Conservation (phyloP, 2,329 filamentous ascomycete species). For the Colletotrichum musicola region DNA sequence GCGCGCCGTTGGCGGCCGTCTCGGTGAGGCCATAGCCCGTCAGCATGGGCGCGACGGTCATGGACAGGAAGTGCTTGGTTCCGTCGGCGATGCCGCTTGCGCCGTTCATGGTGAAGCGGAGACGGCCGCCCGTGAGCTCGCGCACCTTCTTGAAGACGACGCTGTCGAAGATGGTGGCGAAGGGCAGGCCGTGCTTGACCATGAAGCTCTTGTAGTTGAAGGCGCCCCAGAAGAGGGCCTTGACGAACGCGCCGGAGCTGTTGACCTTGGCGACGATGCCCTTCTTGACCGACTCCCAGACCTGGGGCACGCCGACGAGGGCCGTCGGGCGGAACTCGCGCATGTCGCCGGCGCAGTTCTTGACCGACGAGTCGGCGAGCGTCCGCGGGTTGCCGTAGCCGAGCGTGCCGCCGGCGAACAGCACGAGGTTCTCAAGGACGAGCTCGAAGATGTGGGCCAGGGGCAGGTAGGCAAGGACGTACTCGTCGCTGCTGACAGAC, state of each 20-base stretch:
- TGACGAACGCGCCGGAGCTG: slow-evolving; percentile 75
- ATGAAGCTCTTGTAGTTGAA: slow-evolving; percentile 71
- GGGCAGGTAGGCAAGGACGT: slow-evolving; percentile 89
- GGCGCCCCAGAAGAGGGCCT: slow-evolving; percentile 81
- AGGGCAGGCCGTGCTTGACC: slow-evolving; percentile 70
- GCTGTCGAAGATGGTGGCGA: slow-evolving; percentile 78
- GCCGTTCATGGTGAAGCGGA: slow-evolving; percentile 94
- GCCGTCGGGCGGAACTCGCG: slow-evolving; percentile 90
- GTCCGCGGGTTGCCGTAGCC: slow-evolving; percentile 95
- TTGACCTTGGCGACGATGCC: slow-evolving; percentile 87
- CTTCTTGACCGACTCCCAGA: slow-evolving; percentile 98
- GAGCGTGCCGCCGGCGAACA: slow-evolving; percentile 91
- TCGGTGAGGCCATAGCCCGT: slow-evolving; percentile 95
- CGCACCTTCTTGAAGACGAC: slow-evolving; percentile 94
- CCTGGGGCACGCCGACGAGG: slow-evolving; percentile 92
- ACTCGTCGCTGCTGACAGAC: slow-evolving; percentile 82
- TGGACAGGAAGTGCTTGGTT: slow-evolving; percentile 90
- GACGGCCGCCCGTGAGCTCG: slow-evolving; percentile 86
- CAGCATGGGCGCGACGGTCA: slow-evolving; percentile 95
- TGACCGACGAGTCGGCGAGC: slow-evolving; percentile 85
- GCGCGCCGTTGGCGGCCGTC: slow-evolving; percentile 85
- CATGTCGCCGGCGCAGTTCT: slow-evolving; percentile 94
- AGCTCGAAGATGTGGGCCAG: slow-evolving; percentile 97
- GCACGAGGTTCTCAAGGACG: slow-evolving; percentile 89
- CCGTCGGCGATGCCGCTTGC: slow-evolving; percentile 90